Percentiles rank a stretch among this genome's conserved stretches.
Evolutionary conservation across 1,284 basidiomycete species (phyloP).

Genomic region (Ganoderma lucidum): DNA sequence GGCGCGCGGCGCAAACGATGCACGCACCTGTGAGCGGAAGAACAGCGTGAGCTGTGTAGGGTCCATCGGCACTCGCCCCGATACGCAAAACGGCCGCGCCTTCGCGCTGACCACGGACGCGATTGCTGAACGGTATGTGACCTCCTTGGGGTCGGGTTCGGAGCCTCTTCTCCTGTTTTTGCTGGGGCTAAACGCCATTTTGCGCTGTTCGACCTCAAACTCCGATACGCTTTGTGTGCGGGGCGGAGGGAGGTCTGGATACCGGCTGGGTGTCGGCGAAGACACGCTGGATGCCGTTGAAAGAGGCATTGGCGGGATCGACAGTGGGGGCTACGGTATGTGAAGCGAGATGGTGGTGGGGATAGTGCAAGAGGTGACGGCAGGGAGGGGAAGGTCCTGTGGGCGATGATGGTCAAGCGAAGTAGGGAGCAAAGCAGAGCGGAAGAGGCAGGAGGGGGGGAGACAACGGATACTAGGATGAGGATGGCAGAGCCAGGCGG

Average conservation of each 20-base stretch:
- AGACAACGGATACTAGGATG: slow-evolving; percentile 17
- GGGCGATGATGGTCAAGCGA: neutral
- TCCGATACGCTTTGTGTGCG: slow-evolving; percentile 43
- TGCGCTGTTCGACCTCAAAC: slow-evolving; percentile 65
- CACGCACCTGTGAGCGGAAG: slow-evolving; percentile 77
- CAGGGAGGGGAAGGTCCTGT: neutral
- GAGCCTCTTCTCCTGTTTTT: slow-evolving; percentile 40
- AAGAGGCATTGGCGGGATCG: slow-evolving; percentile 30
- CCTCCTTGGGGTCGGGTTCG: slow-evolving; percentile 56
- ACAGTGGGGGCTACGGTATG: slow-evolving; percentile 5
- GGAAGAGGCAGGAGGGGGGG: slow-evolving; percentile 15
- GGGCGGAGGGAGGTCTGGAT: slow-evolving; percentile 43
- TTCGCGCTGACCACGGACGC: slow-evolving; percentile 65
- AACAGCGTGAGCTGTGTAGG: slow-evolving; percentile 73
- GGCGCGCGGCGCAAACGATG: slow-evolving; percentile 5
- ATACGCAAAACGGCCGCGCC: slow-evolving; percentile 68
- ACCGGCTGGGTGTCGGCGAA: slow-evolving; percentile 39
- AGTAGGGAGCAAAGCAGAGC: slow-evolving; percentile 3
- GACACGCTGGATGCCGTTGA: slow-evolving; percentile 40
- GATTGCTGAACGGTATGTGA: slow-evolving; percentile 63
- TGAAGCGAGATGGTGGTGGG: slow-evolving; percentile 1
- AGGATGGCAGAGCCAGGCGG: slow-evolving; percentile 18
- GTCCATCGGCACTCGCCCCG: slow-evolving; percentile 76
- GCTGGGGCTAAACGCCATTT: slow-evolving; percentile 33
- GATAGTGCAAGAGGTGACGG: slow-evolving; percentile 1